Evolutionary conservation across 2,329 filamentous ascomycete genomes (phyloP).

Genomic region (Trichoderma sp.): DNA sequence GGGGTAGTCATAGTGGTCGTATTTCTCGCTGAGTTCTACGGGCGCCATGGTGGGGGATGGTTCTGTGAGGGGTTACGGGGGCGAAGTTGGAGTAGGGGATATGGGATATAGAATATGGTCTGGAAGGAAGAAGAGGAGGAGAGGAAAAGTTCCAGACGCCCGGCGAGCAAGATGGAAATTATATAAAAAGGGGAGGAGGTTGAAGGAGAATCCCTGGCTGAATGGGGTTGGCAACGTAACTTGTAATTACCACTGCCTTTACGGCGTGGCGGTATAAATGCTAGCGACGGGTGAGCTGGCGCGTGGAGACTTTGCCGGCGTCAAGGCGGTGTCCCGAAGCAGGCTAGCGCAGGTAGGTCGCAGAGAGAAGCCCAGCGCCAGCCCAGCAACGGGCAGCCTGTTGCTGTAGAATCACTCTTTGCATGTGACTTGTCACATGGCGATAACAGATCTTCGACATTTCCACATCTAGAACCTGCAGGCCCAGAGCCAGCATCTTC

Average conservation of each 20-base stretch:
- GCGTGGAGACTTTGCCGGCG: slow-evolving; percentile 12
- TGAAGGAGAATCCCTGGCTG: slow-evolving; percentile 15
- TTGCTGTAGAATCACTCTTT: background rate
- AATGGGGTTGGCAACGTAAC: slow-evolving; percentile 16
- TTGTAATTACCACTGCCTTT: slow-evolving; percentile 20
- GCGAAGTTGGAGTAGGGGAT: background rate
- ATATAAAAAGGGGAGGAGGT: slow-evolving; percentile 19
- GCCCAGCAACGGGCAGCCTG: background rate
- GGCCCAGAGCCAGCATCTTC: background rate
- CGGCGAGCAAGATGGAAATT: slow-evolving; percentile 7
- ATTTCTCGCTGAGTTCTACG: slow-evolving; percentile 77
- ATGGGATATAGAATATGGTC: background rate
- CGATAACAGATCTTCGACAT: slow-evolving; percentile 23
- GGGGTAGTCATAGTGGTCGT: slow-evolving; percentile 95
- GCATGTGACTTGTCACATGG: slow-evolving; percentile 30
- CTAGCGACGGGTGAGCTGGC: background rate
- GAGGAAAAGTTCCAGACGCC: background rate
- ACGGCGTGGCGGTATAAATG: slow-evolving; percentile 23
- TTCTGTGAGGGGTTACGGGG: slow-evolving; percentile 18
- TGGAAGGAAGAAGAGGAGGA: background rate
- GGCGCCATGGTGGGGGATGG: slow-evolving; percentile 44
- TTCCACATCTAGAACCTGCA: background rate
- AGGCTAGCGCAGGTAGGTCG: background rate
- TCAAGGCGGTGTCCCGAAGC: slow-evolving; percentile 15
- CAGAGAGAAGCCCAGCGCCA: background rate